These are phyloP conservation scores for Leccinum griseonigrum DNA, from an alignment of 1,284 basidiomycete genomes.

Conservation along the genomic window DNA sequence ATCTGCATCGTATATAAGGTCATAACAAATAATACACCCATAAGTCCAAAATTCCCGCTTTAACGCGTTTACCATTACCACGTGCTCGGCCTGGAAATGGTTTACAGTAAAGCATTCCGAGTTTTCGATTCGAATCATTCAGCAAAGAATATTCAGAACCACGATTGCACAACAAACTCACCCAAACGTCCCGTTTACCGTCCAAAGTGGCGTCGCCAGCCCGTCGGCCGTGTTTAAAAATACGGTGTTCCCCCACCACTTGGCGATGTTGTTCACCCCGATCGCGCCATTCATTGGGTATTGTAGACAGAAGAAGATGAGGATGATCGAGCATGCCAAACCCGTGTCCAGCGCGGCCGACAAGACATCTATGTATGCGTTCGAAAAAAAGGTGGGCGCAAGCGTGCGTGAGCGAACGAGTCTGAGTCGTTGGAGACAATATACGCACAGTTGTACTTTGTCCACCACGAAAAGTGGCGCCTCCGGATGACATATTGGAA, in stretches of 20 bases:
- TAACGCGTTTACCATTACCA: not conserved
- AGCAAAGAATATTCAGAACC: not conserved
- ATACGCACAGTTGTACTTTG: slow-evolving; percentile 48
- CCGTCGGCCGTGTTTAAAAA: slow-evolving; percentile 42
- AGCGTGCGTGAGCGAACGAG: not conserved
- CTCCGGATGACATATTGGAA: slow-evolving; percentile 56
- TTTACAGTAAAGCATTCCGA: not conserved
- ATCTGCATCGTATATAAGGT: not conserved
- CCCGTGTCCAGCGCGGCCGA: slow-evolving; percentile 53
- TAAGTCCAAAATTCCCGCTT: not conserved
- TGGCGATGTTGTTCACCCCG: slow-evolving; percentile 39
- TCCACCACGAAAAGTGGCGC: slow-evolving; percentile 53
- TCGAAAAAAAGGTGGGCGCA: not conserved
- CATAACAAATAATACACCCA: not conserved
- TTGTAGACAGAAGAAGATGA: slow-evolving; percentile 50
- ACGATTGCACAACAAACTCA: slow-evolving; percentile 5
- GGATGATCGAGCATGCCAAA: slow-evolving; percentile 41
- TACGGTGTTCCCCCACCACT: slow-evolving; percentile 57
- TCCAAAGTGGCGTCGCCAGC: slow-evolving; percentile 25
- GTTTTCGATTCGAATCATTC: not conserved
- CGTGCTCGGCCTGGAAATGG: not conserved
- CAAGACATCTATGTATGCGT: slow-evolving; percentile 37
- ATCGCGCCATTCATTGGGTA: slow-evolving; percentile 44
- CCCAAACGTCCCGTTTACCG: slow-evolving; percentile 27
- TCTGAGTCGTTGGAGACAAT: not conserved